Evolutionary conservation across 345 rosid species (phyloP), one percentile per base, ranked within the genome.

Genomic region (Dipteronia dyeriana): DNA sequence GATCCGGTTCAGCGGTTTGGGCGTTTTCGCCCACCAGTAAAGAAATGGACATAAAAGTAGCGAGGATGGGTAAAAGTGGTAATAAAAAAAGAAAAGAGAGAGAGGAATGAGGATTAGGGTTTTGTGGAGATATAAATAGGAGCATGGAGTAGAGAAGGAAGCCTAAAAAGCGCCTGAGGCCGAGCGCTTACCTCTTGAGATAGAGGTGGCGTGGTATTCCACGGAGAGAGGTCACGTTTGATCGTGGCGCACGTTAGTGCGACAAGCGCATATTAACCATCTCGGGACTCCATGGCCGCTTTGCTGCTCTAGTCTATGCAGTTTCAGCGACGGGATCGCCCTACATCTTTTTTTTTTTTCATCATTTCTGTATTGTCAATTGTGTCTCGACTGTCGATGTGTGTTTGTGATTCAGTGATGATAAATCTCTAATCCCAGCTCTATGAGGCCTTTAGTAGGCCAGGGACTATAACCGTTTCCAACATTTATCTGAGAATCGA

Each of bases 201-300:
- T 45, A 76, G 85, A 66, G 88, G 87, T 59, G 87, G 88, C 90
- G 90, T 85, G 90, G 87, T 87, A 85, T 87, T 83, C 90, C 88
- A 85, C 88, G 62, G 82, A 66, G 88, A 83, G 78, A 76, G 83
- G 90, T 61, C 62, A 11, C 29, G 34, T 56, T 23, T 34, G 38
- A 34, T 66, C 70, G 91, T 86, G 91, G 91, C 89, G 89, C 82
- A 84, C 85, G 57, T 2, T 56, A 54, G 89, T 86, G 91, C 70
- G 91, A 77, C 83, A 60, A 87, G 89, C 86, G 86, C 59, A 88
- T 73, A 88, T 74, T 68, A 86, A 11, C 38, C 7, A 19, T 57
- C 9, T 4, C 3, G 66, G 88, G 87, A 51, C 62, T 64, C 87
- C 88, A 68, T 75, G 85, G 86, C 82, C 81, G 89, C 91, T 85